These are phyloP conservation scores for Buddleja alternifolia DNA, from an alignment of 257 asterid species.

Conservation along the genomic window DNA sequence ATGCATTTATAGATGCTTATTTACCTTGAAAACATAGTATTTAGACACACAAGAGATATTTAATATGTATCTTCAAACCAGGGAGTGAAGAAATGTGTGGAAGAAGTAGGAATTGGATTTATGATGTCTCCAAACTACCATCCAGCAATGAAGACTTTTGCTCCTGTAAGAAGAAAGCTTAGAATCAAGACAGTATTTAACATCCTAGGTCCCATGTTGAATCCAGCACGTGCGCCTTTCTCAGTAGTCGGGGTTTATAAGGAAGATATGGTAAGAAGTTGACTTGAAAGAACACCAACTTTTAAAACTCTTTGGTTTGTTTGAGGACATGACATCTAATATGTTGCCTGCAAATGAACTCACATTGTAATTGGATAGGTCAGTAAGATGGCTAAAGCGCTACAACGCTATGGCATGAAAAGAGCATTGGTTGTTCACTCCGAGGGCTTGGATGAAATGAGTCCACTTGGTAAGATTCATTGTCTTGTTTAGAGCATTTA, in stretches of 20 bases:
- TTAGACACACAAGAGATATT: neutral
- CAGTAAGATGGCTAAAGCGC: conserved; percentile 75
- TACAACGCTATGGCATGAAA: conserved; percentile 76
- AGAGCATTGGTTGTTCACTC: conserved; percentile 84
- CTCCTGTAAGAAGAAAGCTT: conserved; percentile 80
- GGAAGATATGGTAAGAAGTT: conserved; percentile 71
- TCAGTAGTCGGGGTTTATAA: conserved; percentile 83
- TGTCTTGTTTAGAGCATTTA: neutral
- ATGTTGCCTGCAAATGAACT: neutral
- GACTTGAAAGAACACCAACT: too few relatives aligned
- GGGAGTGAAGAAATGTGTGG: conserved; percentile 65
- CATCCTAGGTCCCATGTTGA: conserved; percentile 80
- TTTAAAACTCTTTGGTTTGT: too few relatives aligned
- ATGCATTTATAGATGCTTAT: neutral
- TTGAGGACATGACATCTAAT: too few relatives aligned
- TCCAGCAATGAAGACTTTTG: conserved; percentile 81
- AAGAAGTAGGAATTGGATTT: conserved; percentile 79
- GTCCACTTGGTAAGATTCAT: conserved; percentile 76
- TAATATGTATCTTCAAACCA: conserved; percentile 26
- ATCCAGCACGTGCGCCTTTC: conserved; percentile 76
- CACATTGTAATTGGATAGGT: conserved; percentile 42
- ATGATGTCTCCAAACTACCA: conserved; percentile 90
- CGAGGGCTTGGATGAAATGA: conserved; percentile 85
- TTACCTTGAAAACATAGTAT: neutral
- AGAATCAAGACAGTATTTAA: conserved; percentile 78